Base-by-base conservation (phyloP, 1,139 yeast genomes). In the Debaryomycetaceae sp. region DNA sequence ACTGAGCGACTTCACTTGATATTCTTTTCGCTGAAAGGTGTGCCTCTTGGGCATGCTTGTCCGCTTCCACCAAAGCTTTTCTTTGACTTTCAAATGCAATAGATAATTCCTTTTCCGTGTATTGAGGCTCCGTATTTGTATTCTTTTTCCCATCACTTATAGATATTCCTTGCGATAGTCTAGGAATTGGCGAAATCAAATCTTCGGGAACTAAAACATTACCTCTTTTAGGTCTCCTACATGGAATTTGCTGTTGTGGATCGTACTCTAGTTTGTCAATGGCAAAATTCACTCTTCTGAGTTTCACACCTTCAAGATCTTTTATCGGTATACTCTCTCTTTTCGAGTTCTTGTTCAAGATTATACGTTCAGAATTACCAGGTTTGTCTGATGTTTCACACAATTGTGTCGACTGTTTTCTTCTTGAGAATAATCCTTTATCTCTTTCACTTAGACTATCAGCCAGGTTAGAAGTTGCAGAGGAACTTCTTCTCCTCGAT, bases 171-270 rank as follows among this genome's bases (percentile, higher is more conserved):
- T 79, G 71, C 1, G 85, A 76, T 26, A 85, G 65, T 46, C 82
- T 64, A 17, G 86, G 79, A 1, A 86, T 81, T 1, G 80, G 80
- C 0, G 83, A 83, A 30, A 70, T 59, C 29, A 82, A 52, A 53
- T 85, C 92, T 36, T 83, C 87, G 0, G 91, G 88, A 9, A 88
- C 79, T 30, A 84, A 58, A 6, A 89, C 91, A 53, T 87, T 83
- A 3, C 97, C 97, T 48, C 75, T 75, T 48, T 78, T 75, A 2
- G 97, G 97, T 44, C 83, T 75, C 50, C 96, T 69, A 1, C 95
- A 85, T 1, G 98, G 98, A 44, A 91, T 86, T 59, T 89, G 97
- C 56, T 91, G 98, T 31, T 96, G 97, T 1, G 98, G 98, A 59
- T 91, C 97, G 46, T 70, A 73, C 1, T 72, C 65, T 38, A 88